Conservation (phyloP, 164 flowering plant species). For the Magnolia sinica region DNA sequence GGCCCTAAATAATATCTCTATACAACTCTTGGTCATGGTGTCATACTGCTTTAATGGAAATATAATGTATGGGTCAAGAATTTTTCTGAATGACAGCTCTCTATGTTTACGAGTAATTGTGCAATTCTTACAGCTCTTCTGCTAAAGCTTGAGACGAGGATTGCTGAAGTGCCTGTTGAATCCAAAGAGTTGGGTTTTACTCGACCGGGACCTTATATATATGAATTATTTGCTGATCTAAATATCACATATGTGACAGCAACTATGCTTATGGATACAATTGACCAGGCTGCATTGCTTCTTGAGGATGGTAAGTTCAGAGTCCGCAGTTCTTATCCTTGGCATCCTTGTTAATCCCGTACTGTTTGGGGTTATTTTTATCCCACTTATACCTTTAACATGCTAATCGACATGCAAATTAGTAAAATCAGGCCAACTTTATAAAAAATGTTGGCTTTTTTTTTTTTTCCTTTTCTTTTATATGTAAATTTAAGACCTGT, state of each 20-base stretch:
- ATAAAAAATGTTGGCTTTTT: neutral
- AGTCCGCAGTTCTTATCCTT: neutral
- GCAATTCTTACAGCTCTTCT: conserved; percentile 68
- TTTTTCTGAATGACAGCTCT: too few species aligned
- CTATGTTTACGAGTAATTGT: neutral
- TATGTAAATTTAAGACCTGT: neutral
- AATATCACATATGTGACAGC: conserved; percentile 65
- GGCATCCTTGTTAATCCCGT: neutral
- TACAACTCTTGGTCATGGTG: too few species aligned
- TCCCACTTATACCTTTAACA: neutral
- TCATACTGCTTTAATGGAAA: too few species aligned
- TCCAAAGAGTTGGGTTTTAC: conserved; percentile 89
- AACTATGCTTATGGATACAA: conserved; percentile 53
- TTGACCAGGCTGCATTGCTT: conserved; percentile 69
- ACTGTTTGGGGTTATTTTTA: neutral
- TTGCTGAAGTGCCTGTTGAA: conserved; percentile 69
- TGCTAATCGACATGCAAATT: neutral
- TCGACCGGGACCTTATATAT: conserved; percentile 88
- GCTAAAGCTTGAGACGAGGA: conserved; percentile 81
- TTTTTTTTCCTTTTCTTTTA: too few species aligned
- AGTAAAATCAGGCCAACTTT: neutral
- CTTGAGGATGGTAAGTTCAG: conserved; percentile 70
- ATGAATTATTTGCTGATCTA: conserved; percentile 77
- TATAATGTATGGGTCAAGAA: too few species aligned
- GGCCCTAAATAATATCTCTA: too few species aligned